A percentile compares a stretch with the other conserved stretches of the same genome.
Evolutionary conservation across 805 yeast species (phyloP).

Genomic region (Barnettozyma siamensis): DNA sequence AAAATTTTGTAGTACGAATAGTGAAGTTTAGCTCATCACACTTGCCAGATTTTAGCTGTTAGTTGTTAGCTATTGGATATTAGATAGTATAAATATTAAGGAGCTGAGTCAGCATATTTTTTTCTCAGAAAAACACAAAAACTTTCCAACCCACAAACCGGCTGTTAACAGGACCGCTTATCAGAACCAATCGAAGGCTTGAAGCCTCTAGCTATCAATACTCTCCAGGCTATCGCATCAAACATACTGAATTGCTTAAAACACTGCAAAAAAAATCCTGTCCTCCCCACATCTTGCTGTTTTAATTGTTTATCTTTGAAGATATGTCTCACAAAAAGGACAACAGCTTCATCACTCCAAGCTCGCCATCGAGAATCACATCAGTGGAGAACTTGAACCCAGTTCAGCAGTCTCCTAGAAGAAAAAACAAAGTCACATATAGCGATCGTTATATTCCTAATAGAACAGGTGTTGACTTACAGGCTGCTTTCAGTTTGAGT

Average conservation of each 20-base stretch:
- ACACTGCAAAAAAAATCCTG: not conserved
- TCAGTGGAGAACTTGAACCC: constrained; percentile 16
- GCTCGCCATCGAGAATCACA: constrained; percentile 28
- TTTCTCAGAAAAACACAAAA: constrained; percentile 2
- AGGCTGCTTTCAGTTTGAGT: constrained; percentile 52
- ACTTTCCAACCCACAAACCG: constrained; percentile 1
- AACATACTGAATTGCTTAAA: not conserved
- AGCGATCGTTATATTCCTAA: constrained; percentile 87
- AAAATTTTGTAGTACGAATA: no score
- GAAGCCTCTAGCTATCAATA: not conserved
- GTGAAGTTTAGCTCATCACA: no score
- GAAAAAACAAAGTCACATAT: constrained; percentile 43
- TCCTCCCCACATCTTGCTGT: not conserved
- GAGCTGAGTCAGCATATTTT: not conserved
- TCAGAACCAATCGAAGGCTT: not conserved
- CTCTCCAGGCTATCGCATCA: not conserved
- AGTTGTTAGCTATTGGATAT: no score
- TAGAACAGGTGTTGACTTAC: constrained; percentile 79
- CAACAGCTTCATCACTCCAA: constrained; percentile 21
- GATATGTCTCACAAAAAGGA: constrained; percentile 17
- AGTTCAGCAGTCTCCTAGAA: constrained; percentile 28
- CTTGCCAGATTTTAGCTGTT: no score
- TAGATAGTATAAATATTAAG: no score
- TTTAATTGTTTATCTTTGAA: not conserved
- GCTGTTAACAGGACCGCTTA: not conserved